Evolutionary conservation across 148 eudicot genomes (phyloP).

Genomic region (Persicaria maculosa): DNA sequence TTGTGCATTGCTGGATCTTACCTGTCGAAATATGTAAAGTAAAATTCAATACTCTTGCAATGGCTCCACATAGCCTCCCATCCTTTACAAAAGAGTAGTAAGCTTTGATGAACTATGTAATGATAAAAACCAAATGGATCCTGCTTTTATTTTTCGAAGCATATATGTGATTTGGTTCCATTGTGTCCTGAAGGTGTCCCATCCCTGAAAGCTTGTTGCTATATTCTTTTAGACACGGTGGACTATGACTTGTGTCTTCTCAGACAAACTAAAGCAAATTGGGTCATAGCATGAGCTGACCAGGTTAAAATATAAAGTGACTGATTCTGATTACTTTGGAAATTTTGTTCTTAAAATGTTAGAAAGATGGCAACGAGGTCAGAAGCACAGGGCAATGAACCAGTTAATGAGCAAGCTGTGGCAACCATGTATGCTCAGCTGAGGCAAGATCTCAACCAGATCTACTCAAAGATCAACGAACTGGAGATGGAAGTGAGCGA

Average conservation of each 20-base stretch:
- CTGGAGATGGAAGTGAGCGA: constrained; percentile 95
- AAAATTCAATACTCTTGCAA: not conserved
- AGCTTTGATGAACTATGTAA: not conserved
- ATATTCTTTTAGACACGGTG: no score
- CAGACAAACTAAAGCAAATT: not conserved
- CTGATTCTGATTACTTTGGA: not conserved
- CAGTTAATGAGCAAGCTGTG: constrained; percentile 78
- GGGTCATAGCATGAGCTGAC: not conserved
- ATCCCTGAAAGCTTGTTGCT: not conserved
- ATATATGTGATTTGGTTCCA: no score
- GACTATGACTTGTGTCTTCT: not conserved
- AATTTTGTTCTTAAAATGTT: not conserved
- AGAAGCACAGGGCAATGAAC: constrained; percentile 38
- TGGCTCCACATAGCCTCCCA: not conserved
- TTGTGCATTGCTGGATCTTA: not conserved
- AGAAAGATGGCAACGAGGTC: constrained; percentile 44
- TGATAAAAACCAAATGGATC: not conserved
- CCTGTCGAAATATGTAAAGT: not conserved
- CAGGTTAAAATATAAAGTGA: not conserved
- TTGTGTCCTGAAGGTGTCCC: not conserved
- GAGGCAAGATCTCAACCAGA: constrained; percentile 77
- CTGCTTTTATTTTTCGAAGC: not conserved
- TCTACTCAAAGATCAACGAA: constrained; percentile 84
- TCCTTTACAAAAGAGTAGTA: not conserved
- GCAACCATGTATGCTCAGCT: constrained; percentile 63